Conservation (phyloP, 495 filamentous ascomycete genomes). For the Tuber calosporum region DNA sequence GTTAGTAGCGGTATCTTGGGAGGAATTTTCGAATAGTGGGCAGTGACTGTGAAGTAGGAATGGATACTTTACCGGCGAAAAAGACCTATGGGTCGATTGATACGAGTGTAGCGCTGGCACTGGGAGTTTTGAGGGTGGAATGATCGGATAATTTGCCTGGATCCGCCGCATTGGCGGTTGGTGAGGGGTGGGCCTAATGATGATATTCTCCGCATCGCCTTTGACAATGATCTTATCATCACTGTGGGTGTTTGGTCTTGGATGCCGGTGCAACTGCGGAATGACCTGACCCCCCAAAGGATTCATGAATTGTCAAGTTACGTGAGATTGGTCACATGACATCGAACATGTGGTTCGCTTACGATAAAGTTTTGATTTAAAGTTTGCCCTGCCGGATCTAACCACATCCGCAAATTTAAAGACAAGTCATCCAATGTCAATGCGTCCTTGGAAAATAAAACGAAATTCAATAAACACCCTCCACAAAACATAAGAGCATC, state of each 20-base stretch:
- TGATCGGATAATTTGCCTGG: not conserved
- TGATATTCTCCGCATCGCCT: not conserved
- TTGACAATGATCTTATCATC: not conserved
- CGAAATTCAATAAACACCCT: not conserved
- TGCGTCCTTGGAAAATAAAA: not conserved
- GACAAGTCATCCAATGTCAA: conserved; percentile 1
- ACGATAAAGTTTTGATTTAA: not conserved
- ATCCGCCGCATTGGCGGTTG: not conserved
- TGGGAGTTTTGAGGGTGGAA: not conserved
- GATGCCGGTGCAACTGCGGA: not conserved
- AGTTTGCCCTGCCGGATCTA: conserved; percentile 4
- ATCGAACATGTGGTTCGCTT: not conserved
- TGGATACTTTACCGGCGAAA: not conserved
- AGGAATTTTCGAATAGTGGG: not conserved
- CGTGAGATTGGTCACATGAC: not conserved
- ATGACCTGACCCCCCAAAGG: not conserved
- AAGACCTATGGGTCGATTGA: not conserved
- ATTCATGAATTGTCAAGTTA: not conserved
- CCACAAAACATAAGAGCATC: not conserved
- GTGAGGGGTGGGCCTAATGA: not conserved
- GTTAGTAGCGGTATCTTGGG: not conserved
- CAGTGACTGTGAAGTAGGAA: not conserved
- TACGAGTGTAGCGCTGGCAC: not conserved
- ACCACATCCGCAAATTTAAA: conserved; percentile 2
- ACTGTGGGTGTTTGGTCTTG: not conserved